Evolutionary conservation across 768 basidiomycete genomes (phyloP), one percentile per base, ranked within the genome.

Genomic region (Suillus hirtellus): DNA sequence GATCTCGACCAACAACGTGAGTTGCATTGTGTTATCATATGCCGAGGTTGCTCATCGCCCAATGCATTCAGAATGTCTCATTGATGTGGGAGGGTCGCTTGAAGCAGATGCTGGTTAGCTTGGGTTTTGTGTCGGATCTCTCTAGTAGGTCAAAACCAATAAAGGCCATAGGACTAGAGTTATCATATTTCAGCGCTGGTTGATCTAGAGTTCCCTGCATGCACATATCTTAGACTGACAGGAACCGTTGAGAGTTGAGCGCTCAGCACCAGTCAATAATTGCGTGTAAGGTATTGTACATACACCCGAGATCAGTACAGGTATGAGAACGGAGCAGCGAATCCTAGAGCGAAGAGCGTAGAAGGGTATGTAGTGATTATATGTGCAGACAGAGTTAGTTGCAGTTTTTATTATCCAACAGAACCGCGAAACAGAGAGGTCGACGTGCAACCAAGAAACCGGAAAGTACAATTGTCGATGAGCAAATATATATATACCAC

Each of bases 51-150:
- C 58, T 63, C 35, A 65, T 54, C 60, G 14, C 43, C 60, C 56
- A 10, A 24, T 66, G 59, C 53, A 12, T 27, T 66, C 63, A 95
- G 95, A 90, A 95, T 65, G 82, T 98, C 21, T 90, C 96, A 5
- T 72, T 99, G 46, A 85, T 97, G 73, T 99, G 96, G 92, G 94
- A 97, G 78, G 95, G 96, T 15, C 87, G 96, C 24, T 75, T 99
- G 69, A 86, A 89, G 60, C 94, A 95, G 68, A 89, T 95, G 80
- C 79, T 99, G 9, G 86, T 99, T 66, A 92, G 95, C 66, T 74
- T 96, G 35, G 96, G 96, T 6, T 87, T 97, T 17, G 84, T 95
- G n/a, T 93, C 94, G 3, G 93, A 99, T 73, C 82, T 99, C 15
- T 86, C 92, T 2, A 92, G 86, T 70, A 82, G 92, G 50, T 84